These are phyloP conservation scores for Aureoboletus auriporus DNA, from an alignment of 768 basidiomycete species.

Conservation along the genomic window DNA sequence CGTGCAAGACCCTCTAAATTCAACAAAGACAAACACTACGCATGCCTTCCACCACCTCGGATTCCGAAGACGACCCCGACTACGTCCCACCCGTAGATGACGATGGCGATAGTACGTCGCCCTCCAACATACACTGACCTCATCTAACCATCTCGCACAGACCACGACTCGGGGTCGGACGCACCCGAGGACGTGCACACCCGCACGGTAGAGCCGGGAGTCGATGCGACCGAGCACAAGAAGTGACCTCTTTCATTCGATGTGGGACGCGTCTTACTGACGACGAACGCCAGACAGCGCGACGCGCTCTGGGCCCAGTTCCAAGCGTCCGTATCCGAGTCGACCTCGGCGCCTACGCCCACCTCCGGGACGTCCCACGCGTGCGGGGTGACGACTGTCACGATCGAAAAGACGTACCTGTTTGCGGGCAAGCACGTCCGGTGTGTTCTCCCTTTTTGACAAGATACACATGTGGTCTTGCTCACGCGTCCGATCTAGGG, in stretches of 20 bases:
- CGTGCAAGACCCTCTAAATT: slow-evolving; percentile 17
- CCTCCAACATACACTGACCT: background rate
- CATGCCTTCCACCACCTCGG: slow-evolving; percentile 34
- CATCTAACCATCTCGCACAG: background rate
- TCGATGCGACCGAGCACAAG: slow-evolving; percentile 41
- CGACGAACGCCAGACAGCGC: slow-evolving; percentile 41
- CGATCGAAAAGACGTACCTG: slow-evolving; percentile 62
- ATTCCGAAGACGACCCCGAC: slow-evolving; percentile 62
- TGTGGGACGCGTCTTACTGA: too few species aligned
- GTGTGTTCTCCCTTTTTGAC: slow-evolving; percentile 40
- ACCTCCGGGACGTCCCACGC: slow-evolving; percentile 16
- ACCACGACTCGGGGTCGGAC: slow-evolving; percentile 37
- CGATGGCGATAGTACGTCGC: slow-evolving; percentile 18
- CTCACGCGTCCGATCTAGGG: slow-evolving; percentile 38
- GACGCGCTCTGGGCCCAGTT: slow-evolving; percentile 67
- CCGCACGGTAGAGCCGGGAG: slow-evolving; percentile 11
- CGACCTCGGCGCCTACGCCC: slow-evolving; percentile 3
- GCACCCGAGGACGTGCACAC: slow-evolving; percentile 35
- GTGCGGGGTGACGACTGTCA: slow-evolving; percentile 44
- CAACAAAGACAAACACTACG: slow-evolving; percentile 27
- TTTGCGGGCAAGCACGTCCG: slow-evolving; percentile 75
- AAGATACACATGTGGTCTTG: too few species aligned
- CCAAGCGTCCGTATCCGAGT: slow-evolving; percentile 51
- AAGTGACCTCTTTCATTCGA: slow-evolving; percentile 26
- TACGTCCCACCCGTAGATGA: slow-evolving; percentile 51